phyloP scores from a whole-genome alignment of 495 filamentous ascomycete genomes.

The Penicillium maclennaniae region DNA sequence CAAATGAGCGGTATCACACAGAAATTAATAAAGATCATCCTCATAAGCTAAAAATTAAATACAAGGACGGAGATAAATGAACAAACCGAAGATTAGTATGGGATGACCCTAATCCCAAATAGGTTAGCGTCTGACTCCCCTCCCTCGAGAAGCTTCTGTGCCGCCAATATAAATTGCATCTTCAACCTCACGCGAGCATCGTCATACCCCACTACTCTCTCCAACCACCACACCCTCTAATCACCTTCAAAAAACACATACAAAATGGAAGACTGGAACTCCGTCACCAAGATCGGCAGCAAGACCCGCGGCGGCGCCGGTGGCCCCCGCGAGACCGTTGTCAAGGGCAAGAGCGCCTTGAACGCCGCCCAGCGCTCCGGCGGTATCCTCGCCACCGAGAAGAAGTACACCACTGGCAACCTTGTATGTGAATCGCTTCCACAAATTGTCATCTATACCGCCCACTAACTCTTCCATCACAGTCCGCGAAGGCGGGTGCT shows the following conservation, averaged over 20 bases:
- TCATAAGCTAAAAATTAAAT: not conserved
- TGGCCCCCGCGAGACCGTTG: constrained; percentile 72
- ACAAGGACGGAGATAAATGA: not conserved
- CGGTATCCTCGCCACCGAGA: constrained; percentile 77
- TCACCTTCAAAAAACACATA: constrained; percentile 2
- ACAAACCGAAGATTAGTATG: not conserved
- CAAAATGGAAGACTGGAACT: constrained; percentile 72
- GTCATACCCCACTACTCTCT: constrained; percentile 11
- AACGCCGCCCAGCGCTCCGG: constrained; percentile 88
- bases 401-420: constrained; percentile 80
- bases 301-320: constrained; percentile 59
- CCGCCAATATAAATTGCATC: constrained; percentile 40
- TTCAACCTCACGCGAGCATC: constrained; percentile 31
- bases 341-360: constrained; percentile 78
- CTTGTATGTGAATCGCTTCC: constrained; percentile 53
- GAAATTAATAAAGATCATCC: not conserved
- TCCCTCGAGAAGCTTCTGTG: constrained; percentile 47
- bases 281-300: constrained; percentile 88
- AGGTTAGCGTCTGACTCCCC: constrained; percentile 29
- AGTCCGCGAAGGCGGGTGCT: constrained; percentile 55
- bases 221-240: constrained; percentile 3
- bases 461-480: constrained; percentile 8
- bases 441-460: not conserved
- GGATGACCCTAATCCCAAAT: constrained; percentile 13
- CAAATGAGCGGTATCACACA: not conserved